Evolutionary conservation across 371 early-diverging fungal species (phyloP), one percentile per base, ranked within the genome.

Genomic region (Catenaria anguillulae): DNA sequence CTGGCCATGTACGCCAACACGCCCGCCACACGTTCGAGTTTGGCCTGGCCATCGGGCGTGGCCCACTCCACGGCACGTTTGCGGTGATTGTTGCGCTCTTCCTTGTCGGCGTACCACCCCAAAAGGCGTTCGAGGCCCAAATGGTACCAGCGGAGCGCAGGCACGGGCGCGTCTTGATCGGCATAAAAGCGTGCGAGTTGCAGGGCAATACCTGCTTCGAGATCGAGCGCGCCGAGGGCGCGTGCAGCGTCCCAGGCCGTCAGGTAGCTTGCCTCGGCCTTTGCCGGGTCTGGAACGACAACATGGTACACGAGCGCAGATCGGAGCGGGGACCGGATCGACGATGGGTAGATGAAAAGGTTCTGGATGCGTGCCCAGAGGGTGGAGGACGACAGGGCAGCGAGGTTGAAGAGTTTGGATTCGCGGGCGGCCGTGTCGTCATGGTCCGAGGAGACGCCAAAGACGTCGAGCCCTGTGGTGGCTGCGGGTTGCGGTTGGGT

Each of bases 261-360:
- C 52, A 50, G 31, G 52, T 50, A 50, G 31, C 24, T 29, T 23
- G 52, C 52, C 24, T 50, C 52, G 31, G 52, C 52, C 52, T 29
- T 8, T 1, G 52, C 52, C 12, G 29, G 13, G 52, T 50, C 52
- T 26, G 52, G 52, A 15, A 29, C 15, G 52, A 29, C 24, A 8
- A 21, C 12, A 31, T 50, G 52, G 52, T 50, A 50, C 8, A 50
- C 15, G 13, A 50, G 13, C 33, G 52, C 52, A 17, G 8, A 29
- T 8, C 52, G 52, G 21, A 50, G 52, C 24, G 52, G 52, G 29
- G 26, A 8, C 12, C 52, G 52, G 21, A 50, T 31, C 21, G 52
- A 15, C 33, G 52, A 0, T 23, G 52, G 52, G 52, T 50, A 50
- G 15, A 19, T 50, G 29, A 26, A 50, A 26, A 8, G 19, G 52